phyloP scores from a whole-genome alignment of 306 rosid species.

The Hippophae rhamnoides region DNA sequence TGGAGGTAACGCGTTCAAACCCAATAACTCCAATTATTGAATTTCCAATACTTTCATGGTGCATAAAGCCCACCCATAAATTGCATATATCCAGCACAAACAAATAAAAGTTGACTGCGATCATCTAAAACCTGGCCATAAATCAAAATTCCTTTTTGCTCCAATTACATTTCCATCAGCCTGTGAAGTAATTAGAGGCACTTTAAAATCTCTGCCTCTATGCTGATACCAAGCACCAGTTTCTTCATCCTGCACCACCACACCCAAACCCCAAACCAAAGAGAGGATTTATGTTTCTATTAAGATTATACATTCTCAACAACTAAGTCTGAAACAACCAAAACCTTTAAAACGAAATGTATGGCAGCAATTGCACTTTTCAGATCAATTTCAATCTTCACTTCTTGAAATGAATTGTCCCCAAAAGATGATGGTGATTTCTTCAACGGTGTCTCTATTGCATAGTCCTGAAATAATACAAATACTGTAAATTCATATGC shows the following conservation, averaged over 20 bases:
- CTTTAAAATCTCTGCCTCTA: constrained; percentile 86
- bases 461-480: constrained; percentile 61
- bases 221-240: constrained; percentile 86
- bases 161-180: constrained; percentile 52
- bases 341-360: constrained; percentile 89
- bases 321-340: constrained; percentile 20
- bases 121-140: constrained; percentile 47
- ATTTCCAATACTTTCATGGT: too few species aligned
- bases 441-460: constrained; percentile 77
- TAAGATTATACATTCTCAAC: constrained; percentile 8
- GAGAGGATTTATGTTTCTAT: too few species aligned
- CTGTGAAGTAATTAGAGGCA: constrained; percentile 47
- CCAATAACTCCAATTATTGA: too few species aligned
- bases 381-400: constrained; percentile 50
- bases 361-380: constrained; percentile 47
- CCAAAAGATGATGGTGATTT: constrained; percentile 31
- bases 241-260: constrained; percentile 61
- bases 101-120: neutral
- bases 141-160: constrained; percentile 28
- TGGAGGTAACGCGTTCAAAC: too few species aligned
- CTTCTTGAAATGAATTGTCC: constrained; percentile 53
- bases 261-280: neutral
- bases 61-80: too few species aligned
- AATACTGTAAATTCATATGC: constrained; percentile 16
- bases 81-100: neutral